Base-by-base conservation (phyloP, 495 filamentous ascomycete species). In the Lophium mytilinum region DNA sequence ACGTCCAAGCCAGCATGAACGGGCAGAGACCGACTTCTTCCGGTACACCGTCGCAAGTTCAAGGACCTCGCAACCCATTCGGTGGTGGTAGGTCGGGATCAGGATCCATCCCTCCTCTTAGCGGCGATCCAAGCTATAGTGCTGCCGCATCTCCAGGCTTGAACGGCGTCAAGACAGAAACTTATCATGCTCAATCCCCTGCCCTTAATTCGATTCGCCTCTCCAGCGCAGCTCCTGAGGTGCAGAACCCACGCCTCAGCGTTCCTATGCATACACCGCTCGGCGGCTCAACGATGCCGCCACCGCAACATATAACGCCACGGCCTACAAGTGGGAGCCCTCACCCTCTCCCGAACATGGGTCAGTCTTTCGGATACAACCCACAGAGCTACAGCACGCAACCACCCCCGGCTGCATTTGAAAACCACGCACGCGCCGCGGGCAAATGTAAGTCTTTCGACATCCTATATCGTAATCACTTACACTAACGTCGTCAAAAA, bases 1-100 rank as follows among this genome's bases (percentile, higher is more conserved):
- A 75, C 43, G 74, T 78, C 33, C 68, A 71, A 39, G 73, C 76
- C 7, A 73, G 70, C 43, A 73, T 75, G 33, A 72, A 73, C 24
- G 72, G 46, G 36, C 41, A 15, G 58, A 69, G 15, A 52, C 65
- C 51, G 61, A 66, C 68, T 57, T 54, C 69, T 52, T 37, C 64
- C 12, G 62, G 53, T 43, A 62, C 60, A 42, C 46, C 53, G 50
- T 45, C 39, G 57, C 63, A 58, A 51, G 37, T 58, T 17, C 15
- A 39, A 51, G 48, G 49, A 34, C 39, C 57, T n/a, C 33, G 56
- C 37, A 65, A 65, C 46, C 62, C 65, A 41, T 61, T 66, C 49
- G 56, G 58, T 24, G 61, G 66, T 34, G 63, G 66, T 45, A 60
- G 62, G 12, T 52, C 57, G 12, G 30, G 45, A 11, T 58, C 64